Conservation (phyloP, 129 eudicot genomes). For the Oenanthe sinensis region DNA sequence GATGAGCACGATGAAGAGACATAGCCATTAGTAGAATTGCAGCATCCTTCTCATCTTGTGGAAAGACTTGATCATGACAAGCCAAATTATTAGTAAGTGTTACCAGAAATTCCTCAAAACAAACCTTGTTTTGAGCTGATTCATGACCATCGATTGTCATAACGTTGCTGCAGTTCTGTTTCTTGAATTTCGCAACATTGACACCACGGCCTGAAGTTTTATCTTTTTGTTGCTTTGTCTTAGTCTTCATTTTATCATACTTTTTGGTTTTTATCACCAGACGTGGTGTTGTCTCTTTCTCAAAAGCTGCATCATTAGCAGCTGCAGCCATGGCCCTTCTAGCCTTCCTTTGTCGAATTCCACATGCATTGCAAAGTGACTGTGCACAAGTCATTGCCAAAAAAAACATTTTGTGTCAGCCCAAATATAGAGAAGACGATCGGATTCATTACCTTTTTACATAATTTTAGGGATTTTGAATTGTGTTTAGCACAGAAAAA, state of each 20-base stretch:
- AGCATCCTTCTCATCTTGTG: conserved; percentile 81
- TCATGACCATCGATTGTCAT: background rate
- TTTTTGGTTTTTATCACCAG: conserved; percentile 21
- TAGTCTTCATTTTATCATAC: conserved; percentile 9
- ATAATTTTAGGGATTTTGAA: too few relatives aligned
- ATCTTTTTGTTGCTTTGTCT: conserved; percentile 24
- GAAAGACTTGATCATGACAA: background rate
- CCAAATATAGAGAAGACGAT: background rate
- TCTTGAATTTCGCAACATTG: conserved; percentile 9
- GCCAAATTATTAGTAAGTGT: background rate
- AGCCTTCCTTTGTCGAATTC: conserved; percentile 83
- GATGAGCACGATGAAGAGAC: conserved; percentile 44
- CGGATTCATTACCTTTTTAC: background rate
- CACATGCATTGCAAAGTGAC: conserved; percentile 94
- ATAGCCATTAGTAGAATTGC: conserved; percentile 81
- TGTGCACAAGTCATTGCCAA: conserved; percentile 4
- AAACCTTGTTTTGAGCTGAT: background rate
- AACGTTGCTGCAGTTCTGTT: background rate
- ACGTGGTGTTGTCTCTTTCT: conserved; percentile 21
- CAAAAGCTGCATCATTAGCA: conserved; percentile 18
- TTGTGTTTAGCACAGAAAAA: background rate
- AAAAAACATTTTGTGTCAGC: background rate
- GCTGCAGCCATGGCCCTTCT: conserved; percentile 68
- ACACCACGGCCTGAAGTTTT: background rate
- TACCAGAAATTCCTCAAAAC: background rate